These are phyloP conservation scores for Cyberlindnera mrakii DNA, from an alignment of 805 yeast genomes.

Conservation along the genomic window DNA sequence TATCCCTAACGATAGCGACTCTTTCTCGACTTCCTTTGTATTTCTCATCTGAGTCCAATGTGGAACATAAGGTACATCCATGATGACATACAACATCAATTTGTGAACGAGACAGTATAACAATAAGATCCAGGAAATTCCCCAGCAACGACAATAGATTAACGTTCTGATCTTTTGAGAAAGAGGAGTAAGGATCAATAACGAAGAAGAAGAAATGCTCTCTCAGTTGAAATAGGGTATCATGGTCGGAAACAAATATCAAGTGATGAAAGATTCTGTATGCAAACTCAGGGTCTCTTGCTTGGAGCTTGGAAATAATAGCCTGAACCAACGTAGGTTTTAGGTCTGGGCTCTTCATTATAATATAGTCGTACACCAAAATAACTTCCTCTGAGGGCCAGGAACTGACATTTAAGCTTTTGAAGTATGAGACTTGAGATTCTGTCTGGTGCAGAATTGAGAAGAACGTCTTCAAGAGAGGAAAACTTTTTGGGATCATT, in stretches of 20 bases:
- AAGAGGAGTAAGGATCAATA: slow-evolving; percentile 8
- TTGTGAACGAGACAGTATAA: neutral
- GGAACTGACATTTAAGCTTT: neutral
- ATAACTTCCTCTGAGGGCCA: slow-evolving; percentile 1
- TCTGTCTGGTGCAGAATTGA: slow-evolving; percentile 4
- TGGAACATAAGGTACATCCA: slow-evolving; percentile 5
- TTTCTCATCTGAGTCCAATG: neutral
- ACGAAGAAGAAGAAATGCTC: slow-evolving; percentile 12
- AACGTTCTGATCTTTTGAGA: neutral
- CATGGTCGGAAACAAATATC: neutral
- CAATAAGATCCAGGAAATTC: neutral
- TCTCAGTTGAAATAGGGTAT: slow-evolving; percentile 2
- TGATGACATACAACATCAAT: slow-evolving; percentile 3
- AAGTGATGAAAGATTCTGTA: slow-evolving; percentile 1
- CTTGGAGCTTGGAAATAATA: slow-evolving; percentile 1
- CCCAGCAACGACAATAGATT: slow-evolving; percentile 1
- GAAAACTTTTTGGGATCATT: slow-evolving; percentile 6
- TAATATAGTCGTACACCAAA: neutral
- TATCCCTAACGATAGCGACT: neutral
- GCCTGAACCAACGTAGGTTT: neutral
- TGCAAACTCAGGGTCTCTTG: slow-evolving; percentile 4
- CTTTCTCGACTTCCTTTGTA: neutral
- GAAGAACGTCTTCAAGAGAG: slow-evolving; percentile 10
- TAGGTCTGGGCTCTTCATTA: neutral
- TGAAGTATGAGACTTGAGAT: neutral